Evolutionary conservation across 805 yeast genomes (phyloP).

Genomic region (Schwanniomyces polymorphus): DNA sequence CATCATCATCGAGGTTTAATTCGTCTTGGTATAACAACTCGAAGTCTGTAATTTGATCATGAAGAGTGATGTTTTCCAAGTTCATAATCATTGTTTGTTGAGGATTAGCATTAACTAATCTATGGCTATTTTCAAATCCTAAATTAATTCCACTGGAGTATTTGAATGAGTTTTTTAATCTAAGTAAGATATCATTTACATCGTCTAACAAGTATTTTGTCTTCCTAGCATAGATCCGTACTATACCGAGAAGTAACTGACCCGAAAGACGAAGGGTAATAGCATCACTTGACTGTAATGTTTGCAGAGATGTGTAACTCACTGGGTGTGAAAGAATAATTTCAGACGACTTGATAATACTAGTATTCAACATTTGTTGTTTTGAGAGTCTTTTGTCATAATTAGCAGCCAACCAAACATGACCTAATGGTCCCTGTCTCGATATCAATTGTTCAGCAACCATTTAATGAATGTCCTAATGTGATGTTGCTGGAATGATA

Average conservation of each 20-base stretch:
- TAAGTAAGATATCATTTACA: slow-evolving; percentile 71
- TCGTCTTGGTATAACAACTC: slow-evolving; percentile 73
- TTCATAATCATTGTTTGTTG: slow-evolving; percentile 62
- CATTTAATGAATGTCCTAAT: not conserved
- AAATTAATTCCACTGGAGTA: slow-evolving; percentile 31
- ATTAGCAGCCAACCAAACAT: slow-evolving; percentile 91
- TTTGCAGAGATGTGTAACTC: slow-evolving; percentile 21
- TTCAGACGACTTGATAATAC: slow-evolving; percentile 54
- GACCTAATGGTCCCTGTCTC: slow-evolving; percentile 81
- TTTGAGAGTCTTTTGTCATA: slow-evolving; percentile 76
- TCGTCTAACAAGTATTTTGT: slow-evolving; percentile 83
- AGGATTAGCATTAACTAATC: slow-evolving; percentile 56
- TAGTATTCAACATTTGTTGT: slow-evolving; percentile 69
- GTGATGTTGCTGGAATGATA: not conserved
- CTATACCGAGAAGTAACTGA: slow-evolving; percentile 83
- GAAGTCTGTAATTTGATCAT: slow-evolving; percentile 76
- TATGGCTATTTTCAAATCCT: slow-evolving; percentile 14
- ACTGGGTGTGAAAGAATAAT: slow-evolving; percentile 58
- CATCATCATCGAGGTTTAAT: slow-evolving; percentile 32
- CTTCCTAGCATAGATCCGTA: slow-evolving; percentile 80
- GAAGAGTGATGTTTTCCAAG: slow-evolving; percentile 59
- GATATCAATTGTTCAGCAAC: slow-evolving; percentile 53
- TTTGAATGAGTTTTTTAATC: slow-evolving; percentile 66
- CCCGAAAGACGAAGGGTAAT: slow-evolving; percentile 82
- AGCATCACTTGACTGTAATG: slow-evolving; percentile 43